Evolutionary conservation across 352 stramenopile genomes (phyloP).

Genomic region (Globisporangium solare): DNA sequence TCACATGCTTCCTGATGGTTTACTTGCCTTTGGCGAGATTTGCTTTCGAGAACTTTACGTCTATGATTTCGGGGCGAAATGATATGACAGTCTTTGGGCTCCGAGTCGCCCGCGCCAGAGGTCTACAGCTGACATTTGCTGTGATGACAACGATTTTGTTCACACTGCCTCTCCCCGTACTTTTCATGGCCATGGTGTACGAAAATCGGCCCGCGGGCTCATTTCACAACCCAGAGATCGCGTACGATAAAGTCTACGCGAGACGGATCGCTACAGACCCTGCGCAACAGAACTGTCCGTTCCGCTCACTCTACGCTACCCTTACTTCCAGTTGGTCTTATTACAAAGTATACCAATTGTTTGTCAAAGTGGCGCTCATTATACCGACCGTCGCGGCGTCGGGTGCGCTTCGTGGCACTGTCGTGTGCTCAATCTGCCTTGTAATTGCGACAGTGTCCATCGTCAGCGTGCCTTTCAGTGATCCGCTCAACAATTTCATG

Average conservation of each 20-base stretch:
- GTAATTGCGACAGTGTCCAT: conserved; percentile 25
- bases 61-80: background rate
- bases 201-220: conserved; percentile 39
- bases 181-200: conserved; percentile 24
- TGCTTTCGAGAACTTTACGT: conserved; percentile 26
- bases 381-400: conserved; percentile 25
- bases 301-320: conserved; percentile 41
- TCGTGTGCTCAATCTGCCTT: conserved; percentile 24
- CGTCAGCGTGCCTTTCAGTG: conserved; percentile 36
- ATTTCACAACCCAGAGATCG: conserved; percentile 27
- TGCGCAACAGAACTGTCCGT: conserved; percentile 36
- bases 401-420: conserved; percentile 11
- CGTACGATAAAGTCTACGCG: conserved; percentile 45
- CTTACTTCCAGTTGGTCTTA: conserved; percentile 42
- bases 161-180: conserved; percentile 25
- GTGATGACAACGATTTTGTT: conserved; percentile 29
- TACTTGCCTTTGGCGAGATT: conserved; percentile 42
- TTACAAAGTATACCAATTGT: conserved; percentile 46
- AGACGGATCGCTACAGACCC: conserved; percentile 28
- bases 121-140: conserved; percentile 1
- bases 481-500: conserved; percentile 45
- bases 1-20: conserved; percentile 33
- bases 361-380: conserved; percentile 35
- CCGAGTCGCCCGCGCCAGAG: too few species aligned
- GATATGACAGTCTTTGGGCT: too few species aligned